Evolutionary conservation across 2,329 filamentous ascomycete species (phyloP), one percentile per base, ranked within the genome.

Genomic region (Pseudocercospora fuligena): DNA sequence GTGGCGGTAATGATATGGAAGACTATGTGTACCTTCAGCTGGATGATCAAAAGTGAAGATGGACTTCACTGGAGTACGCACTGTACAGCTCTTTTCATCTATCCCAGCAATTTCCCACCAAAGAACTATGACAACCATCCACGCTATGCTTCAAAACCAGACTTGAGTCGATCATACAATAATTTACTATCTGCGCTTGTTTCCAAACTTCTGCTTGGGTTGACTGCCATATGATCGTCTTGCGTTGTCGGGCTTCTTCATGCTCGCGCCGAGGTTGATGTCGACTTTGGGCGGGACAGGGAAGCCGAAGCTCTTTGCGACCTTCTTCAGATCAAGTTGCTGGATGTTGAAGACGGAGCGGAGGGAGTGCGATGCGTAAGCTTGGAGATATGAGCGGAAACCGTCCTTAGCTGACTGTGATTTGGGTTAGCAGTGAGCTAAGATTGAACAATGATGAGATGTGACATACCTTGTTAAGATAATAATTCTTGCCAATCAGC

Each of bases 401-500:
- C 92, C 87, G 71, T 90, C 88, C 77, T 90, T 90, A 51, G 88
- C 88, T 33, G 87, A 88, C 84, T 87, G 70, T n/a, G n/a, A n/a
- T n/a, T n/a, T n/a, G n/a, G n/a, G n/a, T n/a, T 63, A 71, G 69
- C 58, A 47, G 16, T 14, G 2, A n/a, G n/a, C n/a, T n/a, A n/a
- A n/a, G n/a, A n/a, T n/a, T n/a, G n/a, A n/a, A n/a, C 40, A 29
- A 27, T 11, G n/a, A 4, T 4, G 29, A 60, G 56, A 25, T 3
- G 12, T 58, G 43, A 74, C 81, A 65, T 77, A 87, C 85, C 87
- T 97, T 95, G 83, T 97, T 95, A 66, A 99, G 86, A 80, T 97
- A 97, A 84, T 98, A 98, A 81, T 99, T 98, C 79, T 95, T 92
- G 31, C 88, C 88, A 74, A 99, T 96, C 72, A 98, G 87, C 82